Percentiles rank a stretch among this genome's conserved stretches.
These are phyloP conservation scores for Fragilariopsis cylindrus DNA, from an alignment of 108 stramenopile genomes.

Conservation along the genomic window DNA sequence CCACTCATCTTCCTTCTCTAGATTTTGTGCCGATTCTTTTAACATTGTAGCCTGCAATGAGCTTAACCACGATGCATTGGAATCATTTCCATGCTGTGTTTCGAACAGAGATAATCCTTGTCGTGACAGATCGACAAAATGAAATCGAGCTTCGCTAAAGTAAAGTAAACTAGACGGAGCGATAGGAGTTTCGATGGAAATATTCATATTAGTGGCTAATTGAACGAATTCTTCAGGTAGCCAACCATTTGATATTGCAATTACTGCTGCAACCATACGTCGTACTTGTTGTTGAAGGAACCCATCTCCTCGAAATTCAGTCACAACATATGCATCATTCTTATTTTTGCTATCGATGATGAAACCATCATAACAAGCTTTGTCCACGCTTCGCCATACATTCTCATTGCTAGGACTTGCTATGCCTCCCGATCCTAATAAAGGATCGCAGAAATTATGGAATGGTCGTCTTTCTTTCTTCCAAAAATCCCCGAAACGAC, in stretches of 20 bases:
- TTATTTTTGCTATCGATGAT: slow-evolving; percentile 6
- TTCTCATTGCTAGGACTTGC: slow-evolving; percentile 64
- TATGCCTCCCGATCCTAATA: slow-evolving; percentile 44
- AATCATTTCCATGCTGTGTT: background rate
- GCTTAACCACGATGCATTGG: background rate
- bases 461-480: slow-evolving; percentile 54
- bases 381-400: slow-evolving; percentile 70
- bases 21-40: background rate
- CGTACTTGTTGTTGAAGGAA: slow-evolving; percentile 60
- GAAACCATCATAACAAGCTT: slow-evolving; percentile 57
- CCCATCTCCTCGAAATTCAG: slow-evolving; percentile 68
- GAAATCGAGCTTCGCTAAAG: slow-evolving; percentile 53
- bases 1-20: background rate
- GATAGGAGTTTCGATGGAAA: slow-evolving; percentile 45
- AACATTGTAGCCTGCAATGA: slow-evolving; percentile 1
- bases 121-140: slow-evolving; percentile 59
- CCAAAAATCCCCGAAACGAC: slow-evolving; percentile 68
- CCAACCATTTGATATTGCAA: slow-evolving; percentile 69
- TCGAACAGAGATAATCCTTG: slow-evolving; percentile 36
- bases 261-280: slow-evolving; percentile 49
- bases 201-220: slow-evolving; percentile 35
- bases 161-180: slow-evolving; percentile 50
- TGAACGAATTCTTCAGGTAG: slow-evolving; percentile 53
- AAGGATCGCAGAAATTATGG: slow-evolving; percentile 73
- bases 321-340: slow-evolving; percentile 18